Evolutionary conservation across 441 rosid species (phyloP).

Genomic region (Adansonia madagascariensis): DNA sequence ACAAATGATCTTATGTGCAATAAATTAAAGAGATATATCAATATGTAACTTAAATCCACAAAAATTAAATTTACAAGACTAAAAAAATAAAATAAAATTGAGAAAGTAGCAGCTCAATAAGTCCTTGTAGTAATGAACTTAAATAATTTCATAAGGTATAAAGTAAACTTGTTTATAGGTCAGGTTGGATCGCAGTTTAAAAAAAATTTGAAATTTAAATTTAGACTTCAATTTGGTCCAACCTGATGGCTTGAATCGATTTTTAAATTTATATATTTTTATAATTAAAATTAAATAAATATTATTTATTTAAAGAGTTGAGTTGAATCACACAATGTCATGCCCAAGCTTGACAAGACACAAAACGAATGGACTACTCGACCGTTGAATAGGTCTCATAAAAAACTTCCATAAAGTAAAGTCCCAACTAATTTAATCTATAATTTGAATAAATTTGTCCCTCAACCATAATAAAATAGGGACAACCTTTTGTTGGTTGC

Average conservation of each 20-base stretch:
- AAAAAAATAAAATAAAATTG: neutral
- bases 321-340: no score
- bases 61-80: neutral
- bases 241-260: no score
- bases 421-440: conserved; percentile 20
- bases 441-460: conserved; percentile 8
- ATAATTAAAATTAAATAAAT: no score
- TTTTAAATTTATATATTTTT: no score
- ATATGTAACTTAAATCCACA: neutral
- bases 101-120: neutral
- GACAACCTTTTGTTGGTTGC: conserved; percentile 23
- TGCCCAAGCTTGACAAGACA: no score
- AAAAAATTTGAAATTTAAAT: no score
- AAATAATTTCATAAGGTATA: neutral
- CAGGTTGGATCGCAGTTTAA: no score
- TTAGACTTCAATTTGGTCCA: no score
- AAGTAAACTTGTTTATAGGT: no score
- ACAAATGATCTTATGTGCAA: neutral
- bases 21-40: neutral
- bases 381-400: no score
- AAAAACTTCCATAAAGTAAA: conserved; percentile 9
- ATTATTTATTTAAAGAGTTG: no score
- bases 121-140: neutral
- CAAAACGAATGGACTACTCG: no score
- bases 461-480: conserved; percentile 20